Percentiles rank a stretch among this genome's conserved stretches.
phyloP scores from a whole-genome alignment of 306 rosid genomes.

The Hippophae tibetana region DNA sequence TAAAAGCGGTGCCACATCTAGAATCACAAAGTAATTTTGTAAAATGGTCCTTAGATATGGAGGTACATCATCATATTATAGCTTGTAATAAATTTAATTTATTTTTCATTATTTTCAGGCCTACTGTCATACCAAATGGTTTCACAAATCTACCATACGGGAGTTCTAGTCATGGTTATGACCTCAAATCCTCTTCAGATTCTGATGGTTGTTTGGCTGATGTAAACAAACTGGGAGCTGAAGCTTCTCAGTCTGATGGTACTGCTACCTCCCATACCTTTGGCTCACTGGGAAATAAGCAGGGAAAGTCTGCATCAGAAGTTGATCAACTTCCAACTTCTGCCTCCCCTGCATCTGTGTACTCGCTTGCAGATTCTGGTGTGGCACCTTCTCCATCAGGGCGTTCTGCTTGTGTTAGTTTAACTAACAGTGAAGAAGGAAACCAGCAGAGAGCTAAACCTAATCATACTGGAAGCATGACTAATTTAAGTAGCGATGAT shows the following conservation, averaged over 20 bases:
- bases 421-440: conserved; percentile 27
- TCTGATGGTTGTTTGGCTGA: conserved; percentile 25
- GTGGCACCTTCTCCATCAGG: conserved; percentile 23
- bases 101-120: conserved; percentile 13
- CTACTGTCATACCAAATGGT: conserved; percentile 35
- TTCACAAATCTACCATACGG: conserved; percentile 43
- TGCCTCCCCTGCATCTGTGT: conserved; percentile 16
- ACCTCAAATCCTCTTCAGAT: conserved; percentile 21
- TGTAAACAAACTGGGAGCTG: conserved; percentile 23
- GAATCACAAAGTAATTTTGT: conserved; percentile 34
- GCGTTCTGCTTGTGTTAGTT: conserved; percentile 18
- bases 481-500: conserved; percentile 18
- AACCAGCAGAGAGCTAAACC: conserved; percentile 24
- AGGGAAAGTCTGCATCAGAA: conserved; percentile 27
- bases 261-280: conserved; percentile 19
- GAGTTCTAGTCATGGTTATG: conserved; percentile 20
- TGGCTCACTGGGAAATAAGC: conserved; percentile 24
- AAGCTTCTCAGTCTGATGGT: conserved; percentile 29
- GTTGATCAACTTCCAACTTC: conserved; percentile 27
- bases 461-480: conserved; percentile 29
- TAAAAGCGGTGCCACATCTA: conserved; percentile 27
- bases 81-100: background rate
- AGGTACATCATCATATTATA: background rate
- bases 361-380: conserved; percentile 37
- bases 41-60: background rate